Conservation (phyloP, 148 eudicot genomes). For the Vaccinium myrtillus region DNA sequence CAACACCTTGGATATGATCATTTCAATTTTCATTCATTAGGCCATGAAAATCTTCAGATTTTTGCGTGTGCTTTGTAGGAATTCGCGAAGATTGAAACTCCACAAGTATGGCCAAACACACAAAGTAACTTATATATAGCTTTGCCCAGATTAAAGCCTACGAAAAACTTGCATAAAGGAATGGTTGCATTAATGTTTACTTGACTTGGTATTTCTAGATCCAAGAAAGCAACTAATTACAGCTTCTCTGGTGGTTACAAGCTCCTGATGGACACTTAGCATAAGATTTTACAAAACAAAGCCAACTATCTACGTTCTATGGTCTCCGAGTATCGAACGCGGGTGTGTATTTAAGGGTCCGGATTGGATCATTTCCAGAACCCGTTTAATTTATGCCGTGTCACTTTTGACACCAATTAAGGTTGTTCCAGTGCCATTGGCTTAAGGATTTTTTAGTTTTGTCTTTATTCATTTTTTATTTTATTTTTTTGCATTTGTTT, state of each 20-base stretch:
- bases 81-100: neutral
- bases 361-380: no score
- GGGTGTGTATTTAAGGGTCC: neutral
- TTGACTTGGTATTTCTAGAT: neutral
- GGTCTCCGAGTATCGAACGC: neutral
- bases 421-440: no score
- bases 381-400: no score
- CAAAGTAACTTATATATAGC: neutral
- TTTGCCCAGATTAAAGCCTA: neutral
- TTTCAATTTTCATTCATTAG: neutral
- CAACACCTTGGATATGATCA: no score
- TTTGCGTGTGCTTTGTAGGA: neutral
- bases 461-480: no score
- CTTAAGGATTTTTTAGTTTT: no score
- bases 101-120: neutral
- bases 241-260: neutral
- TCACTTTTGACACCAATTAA: no score
- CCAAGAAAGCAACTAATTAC: neutral
- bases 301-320: neutral
- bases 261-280: neutral
- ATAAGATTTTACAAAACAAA: neutral
- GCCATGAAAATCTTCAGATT: neutral
- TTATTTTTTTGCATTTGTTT: no score
- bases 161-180: neutral
- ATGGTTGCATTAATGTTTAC: neutral